These are phyloP conservation scores for Pythium periplocum DNA, from an alignment of 352 stramenopile species.

Conservation along the genomic window DNA sequence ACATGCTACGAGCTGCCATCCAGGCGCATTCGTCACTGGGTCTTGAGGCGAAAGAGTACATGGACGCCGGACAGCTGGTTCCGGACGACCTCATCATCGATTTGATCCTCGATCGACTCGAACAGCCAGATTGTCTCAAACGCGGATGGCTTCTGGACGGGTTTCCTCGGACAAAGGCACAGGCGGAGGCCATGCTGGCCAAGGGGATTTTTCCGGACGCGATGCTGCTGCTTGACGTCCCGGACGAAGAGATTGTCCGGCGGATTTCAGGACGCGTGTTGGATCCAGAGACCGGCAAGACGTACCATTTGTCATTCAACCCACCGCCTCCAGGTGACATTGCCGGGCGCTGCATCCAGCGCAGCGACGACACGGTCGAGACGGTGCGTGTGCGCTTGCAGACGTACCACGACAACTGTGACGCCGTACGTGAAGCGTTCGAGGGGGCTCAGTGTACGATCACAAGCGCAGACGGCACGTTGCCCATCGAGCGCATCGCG, in stretches of 20 bases:
- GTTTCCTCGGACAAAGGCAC: conserved; percentile 89
- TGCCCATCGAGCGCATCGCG: conserved; percentile 44
- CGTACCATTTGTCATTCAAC: conserved; percentile 89
- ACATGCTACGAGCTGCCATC: conserved; percentile 92
- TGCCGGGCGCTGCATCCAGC: conserved; percentile 48
- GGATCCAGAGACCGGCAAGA: conserved; percentile 90
- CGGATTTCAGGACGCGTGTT: conserved; percentile 90
- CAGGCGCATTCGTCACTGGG: conserved; percentile 48
- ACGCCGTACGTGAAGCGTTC: conserved; percentile 35
- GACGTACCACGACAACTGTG: conserved; percentile 76
- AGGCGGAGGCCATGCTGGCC: conserved; percentile 61
- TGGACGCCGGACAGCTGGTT: conserved; percentile 90
- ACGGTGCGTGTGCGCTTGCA: conserved; percentile 85
- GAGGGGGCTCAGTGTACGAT: conserved; percentile 34
- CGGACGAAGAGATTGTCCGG: conserved; percentile 91
- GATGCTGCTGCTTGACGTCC: conserved; percentile 94
- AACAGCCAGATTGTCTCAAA: conserved; percentile 52
- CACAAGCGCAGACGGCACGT: conserved; percentile 39
- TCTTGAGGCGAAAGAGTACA: conserved; percentile 87
- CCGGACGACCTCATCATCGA: conserved; percentile 94
- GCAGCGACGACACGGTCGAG: conserved; percentile 87
- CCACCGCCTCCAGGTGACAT: conserved; percentile 65
- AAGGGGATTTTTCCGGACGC: conserved; percentile 85
- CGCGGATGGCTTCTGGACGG: conserved; percentile 92
- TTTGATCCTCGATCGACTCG: conserved; percentile 86